Base-by-base conservation (phyloP, 495 filamentous ascomycete genomes). In the Echria macrotheca region DNA sequence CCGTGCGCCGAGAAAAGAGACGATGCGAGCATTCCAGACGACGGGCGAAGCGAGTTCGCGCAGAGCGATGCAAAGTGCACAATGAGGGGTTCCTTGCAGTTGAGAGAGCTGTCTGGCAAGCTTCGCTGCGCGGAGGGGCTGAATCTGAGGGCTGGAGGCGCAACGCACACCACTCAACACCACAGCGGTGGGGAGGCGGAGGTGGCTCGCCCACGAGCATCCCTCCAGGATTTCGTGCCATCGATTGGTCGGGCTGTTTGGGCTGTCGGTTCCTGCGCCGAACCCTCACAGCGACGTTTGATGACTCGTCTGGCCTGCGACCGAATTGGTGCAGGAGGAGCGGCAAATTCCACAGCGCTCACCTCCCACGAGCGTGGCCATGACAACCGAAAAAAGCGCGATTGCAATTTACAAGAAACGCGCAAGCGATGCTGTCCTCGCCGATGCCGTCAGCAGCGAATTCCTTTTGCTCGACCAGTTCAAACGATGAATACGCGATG, bases 201-300 rank as follows among this genome's bases (percentile, higher is more conserved):
- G 39, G 39, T 42, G 11, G 38, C 22, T 22, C 38, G 5, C 17
- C 4, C 18, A 25, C 17, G 7, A 8, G 15, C 28, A 6, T 12
- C 6, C 6, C 12, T 6, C 6, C 6, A 31, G 21, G 5, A 37
- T 37, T 9, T 14, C 35, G 21, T 37, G 17, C 35, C 35, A 37
- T 17, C 5, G 35, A 37, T 37, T 37, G 35, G 35, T 18, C n/a
- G n/a, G n/a, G n/a, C n/a, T n/a, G n/a, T n/a, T 32, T 44, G 24
- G 42, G 25, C 19, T 6, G 14, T 44, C 28, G 21, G 48, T 50
- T 22, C 39, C 21, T 41, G 48, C 38, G 29, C 29, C 48, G 19
- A 36, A 38, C 23, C 7, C 29, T 50, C n/a, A 37, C 39, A 41
- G 39, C n/a, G 38, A 49, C 7, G 28, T 6, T 12, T 31, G 28